A percentile compares a stretch with the other conserved stretches of the same genome.
Evolutionary conservation across 768 basidiomycete species (phyloP).

Genomic region (Gloeopeniophorella convolvens): DNA sequence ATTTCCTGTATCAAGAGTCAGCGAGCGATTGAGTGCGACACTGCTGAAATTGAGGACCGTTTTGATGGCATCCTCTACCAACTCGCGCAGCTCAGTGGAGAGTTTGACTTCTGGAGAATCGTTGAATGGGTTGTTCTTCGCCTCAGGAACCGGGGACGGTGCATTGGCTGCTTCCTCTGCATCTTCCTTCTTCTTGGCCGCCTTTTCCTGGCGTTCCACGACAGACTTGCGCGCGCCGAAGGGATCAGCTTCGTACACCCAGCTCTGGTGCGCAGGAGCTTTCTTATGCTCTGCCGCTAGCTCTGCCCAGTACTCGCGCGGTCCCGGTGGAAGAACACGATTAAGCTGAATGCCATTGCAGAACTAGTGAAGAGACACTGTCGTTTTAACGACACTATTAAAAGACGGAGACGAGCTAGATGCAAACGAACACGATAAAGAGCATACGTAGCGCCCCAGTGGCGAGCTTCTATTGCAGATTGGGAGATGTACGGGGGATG

Average conservation of each 20-base stretch:
- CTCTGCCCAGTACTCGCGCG: slow-evolving; percentile 83
- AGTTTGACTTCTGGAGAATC: slow-evolving; percentile 75
- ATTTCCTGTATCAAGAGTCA: slow-evolving; percentile 37
- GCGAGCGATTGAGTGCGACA: not conserved
- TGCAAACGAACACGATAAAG: slow-evolving; percentile 69
- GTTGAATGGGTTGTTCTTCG: slow-evolving; percentile 34
- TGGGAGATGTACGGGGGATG: slow-evolving; percentile 61
- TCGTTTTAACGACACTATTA: slow-evolving; percentile 23
- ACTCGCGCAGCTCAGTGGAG: slow-evolving; percentile 65
- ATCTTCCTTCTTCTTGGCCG: slow-evolving; percentile 38
- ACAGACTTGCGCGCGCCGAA: slow-evolving; percentile 69
- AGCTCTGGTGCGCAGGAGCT: slow-evolving; percentile 61
- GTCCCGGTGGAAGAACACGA: slow-evolving; percentile 71
- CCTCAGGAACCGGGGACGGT: slow-evolving; percentile 14
- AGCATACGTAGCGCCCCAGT: slow-evolving; percentile 87
- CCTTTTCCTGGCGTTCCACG: slow-evolving; percentile 56
- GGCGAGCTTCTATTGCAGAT: slow-evolving; percentile 76
- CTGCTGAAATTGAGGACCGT: slow-evolving; percentile 38
- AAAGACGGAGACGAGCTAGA: not conserved
- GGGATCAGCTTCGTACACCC: slow-evolving; percentile 88
- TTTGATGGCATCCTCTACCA: slow-evolving; percentile 77
- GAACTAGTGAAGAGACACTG: slow-evolving; percentile 40
- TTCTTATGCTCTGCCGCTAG: slow-evolving; percentile 64
- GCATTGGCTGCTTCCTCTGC: slow-evolving; percentile 19
- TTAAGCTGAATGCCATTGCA: slow-evolving; percentile 71